Evolutionary conservation across 495 filamentous ascomycete species (phyloP), one percentile per base, ranked within the genome.

Genomic region (Neurospora sp.): DNA sequence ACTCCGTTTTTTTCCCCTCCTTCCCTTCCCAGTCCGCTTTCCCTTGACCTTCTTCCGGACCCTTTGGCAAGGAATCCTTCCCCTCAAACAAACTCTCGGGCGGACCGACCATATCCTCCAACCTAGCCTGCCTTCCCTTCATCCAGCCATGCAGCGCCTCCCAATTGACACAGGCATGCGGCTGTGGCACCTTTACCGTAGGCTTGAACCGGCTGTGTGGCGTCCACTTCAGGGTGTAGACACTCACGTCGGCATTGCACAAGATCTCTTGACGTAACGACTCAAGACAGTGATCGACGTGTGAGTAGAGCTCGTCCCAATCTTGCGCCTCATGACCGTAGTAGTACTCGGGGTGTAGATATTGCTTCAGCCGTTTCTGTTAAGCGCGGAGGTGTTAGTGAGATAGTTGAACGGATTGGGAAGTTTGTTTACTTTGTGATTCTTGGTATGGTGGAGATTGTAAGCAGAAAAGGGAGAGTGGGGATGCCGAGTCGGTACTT

Each of bases 91-190:
- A 71, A n/a, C 70, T 71, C 4, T 70, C 71, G 0, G 71, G 71
- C 46, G 69, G 71, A 61, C 53, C 53, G 20, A 76, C 70, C 69
- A 78, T 73, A 18, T 77, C 74, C 2, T 73, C 72, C 7, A 77
- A 68, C 68, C 77, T 31, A 10, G 78, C 79, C 4, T 69, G 74
- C 38, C 78, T 68, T 6, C 77, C 70, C 61, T 71, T 39, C 72
- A 82, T 71, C 76, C 79, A 81, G 2, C 39, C 69, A 41, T 81
- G 79, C 59, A 80, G 37, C 4, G 39, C 68, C 31, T 78, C 74
- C 78, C 81, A 81, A 70, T 82, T 70, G 0, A 82, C 79, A 48
- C 79, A 82, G 53, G 75, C 80, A 48, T 81, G 78, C 5, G 37
- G 69, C 61, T 76, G 76, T 0, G 76, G 72, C 0, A 77, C 44